Conservation (phyloP, 2,329 filamentous ascomycete species). For the Simplicillium sp. region DNA sequence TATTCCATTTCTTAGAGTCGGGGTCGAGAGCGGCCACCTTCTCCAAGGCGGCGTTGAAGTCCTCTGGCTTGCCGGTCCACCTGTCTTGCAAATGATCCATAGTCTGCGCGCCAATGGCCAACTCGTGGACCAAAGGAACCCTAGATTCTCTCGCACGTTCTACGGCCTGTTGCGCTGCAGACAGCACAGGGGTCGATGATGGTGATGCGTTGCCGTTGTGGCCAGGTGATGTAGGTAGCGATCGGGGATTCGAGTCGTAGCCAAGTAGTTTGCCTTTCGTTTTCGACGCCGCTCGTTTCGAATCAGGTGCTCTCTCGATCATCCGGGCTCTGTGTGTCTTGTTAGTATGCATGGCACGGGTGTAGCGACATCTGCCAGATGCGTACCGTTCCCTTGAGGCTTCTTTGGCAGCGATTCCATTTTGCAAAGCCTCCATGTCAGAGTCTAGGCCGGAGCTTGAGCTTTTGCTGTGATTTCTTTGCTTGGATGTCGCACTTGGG, state of each 20-base stretch:
- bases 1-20: constrained; percentile 39
- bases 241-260: constrained; percentile 25
- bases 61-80: constrained; percentile 42
- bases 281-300: constrained; percentile 23
- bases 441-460: constrained; percentile 33
- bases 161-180: constrained; percentile 39
- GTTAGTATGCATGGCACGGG: constrained; percentile 16
- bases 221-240: constrained; percentile 44
- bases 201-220: constrained; percentile 46
- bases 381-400: constrained; percentile 25
- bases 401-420: constrained; percentile 24
- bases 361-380: constrained; percentile 1
- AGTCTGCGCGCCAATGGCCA: constrained; percentile 44
- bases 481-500: constrained; percentile 5
- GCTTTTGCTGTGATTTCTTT: constrained; percentile 22
- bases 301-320: constrained; percentile 21
- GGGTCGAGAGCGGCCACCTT: constrained; percentile 48
- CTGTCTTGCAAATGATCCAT: constrained; percentile 38
- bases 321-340: constrained; percentile 19
- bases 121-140: constrained; percentile 48
- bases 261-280: constrained; percentile 32
- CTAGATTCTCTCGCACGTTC: constrained; percentile 45
- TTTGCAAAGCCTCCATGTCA: constrained; percentile 41
- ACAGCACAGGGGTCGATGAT: constrained; percentile 36
- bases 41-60: constrained; percentile 42